Evolutionary conservation across 352 stramenopile genomes (phyloP), one percentile per base, ranked within the genome.

Genomic region (Phytophthora pinifolia): DNA sequence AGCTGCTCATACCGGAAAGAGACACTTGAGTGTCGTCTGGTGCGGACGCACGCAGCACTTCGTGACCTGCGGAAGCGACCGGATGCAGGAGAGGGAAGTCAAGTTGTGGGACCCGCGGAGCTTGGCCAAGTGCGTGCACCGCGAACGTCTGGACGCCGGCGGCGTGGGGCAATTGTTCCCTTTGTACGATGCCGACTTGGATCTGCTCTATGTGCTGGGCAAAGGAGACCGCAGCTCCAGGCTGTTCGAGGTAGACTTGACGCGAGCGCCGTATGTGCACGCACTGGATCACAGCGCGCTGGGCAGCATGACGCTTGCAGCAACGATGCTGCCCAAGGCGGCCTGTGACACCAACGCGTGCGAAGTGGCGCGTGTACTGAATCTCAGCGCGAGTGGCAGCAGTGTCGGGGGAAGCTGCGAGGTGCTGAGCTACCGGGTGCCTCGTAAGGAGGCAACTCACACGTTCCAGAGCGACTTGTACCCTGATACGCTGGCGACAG

Each of bases 391-490:
- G 4, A 66, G 36, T 35, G 59, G 48, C 35, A 72, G 59, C 12
- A 71, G 55, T 13, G 54, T 61, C 4, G 69, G 61, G 12, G 72
- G 74, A 6, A 65, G 73, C 22, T 88, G 79, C 22, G 81, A 93
- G 41, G 63, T 87, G 6, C 35, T 92, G 20, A 79, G 75, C 38
- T 91, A 85, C 52, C 66, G 62, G 5, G 78, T 93, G 27, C 83
- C 83, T 27, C 75, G 83, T 6, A 81, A 81, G 29, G 76, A 88
- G 25, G 76, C 76, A 0, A 54, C 44, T 9, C 78, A 74, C 37
- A 61, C 76, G 41, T 93, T 92, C 58, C 83, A 93, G 53, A 74
- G 59, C 35, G 83, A 93, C 59, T 70, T 93, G 68, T 93, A 85
- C 62, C 83, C 81, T 0, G 64, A 86, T 18, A 90, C 81, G 9